Base-by-base conservation (phyloP, 1,284 basidiomycete species). In the Leucoagaricus sp. region DNA sequence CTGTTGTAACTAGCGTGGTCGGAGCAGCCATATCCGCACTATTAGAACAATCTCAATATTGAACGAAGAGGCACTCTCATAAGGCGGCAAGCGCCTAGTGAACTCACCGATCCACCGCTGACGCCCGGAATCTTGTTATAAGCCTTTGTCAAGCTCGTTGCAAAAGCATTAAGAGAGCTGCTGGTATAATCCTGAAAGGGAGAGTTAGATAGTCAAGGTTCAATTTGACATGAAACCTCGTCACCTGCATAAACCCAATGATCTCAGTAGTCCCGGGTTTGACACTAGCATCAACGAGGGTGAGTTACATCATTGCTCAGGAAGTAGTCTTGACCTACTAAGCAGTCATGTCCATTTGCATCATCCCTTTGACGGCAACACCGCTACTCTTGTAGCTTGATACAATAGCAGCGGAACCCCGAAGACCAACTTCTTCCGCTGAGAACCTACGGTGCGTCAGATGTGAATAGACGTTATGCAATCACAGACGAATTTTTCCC, bases 381-480 rank as follows among this genome's bases (percentile, higher is more conserved):
- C 71, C 71, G n/a, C 67, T 58, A 33, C 68, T 70, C 63, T 79
- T 79, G 69, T 87, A 87, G 12, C 66, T 64, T 53, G 75, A 75
- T 12, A 83, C 83, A 48, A 87, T 75, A 4, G 79, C 84, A 64
- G 84, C 79, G 42, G 75, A 79, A 7, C 84, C 85, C 31, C 85
- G 75, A 13, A 87, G 71, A 25, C 84, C 84, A n/a, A 75, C 77
- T 66, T 85, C 82, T 65, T 85, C 82, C n/a, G 79, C 83, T 15
- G 77, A 49, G 42, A 64, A 64, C 60, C 58, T 61, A 49, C 9
- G 8, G 36, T n/a, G 4, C 13, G 13, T 38, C 36, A 38, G 36
- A 15, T n/a, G 36, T 13, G 4, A 38, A 6, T 5, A 9, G 13
- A 6, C 12, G 13, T 13, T n/a, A 15, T n/a, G 36, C 4, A 38